phyloP scores from a whole-genome alignment of 352 stramenopile genomes.

The Phytophthora sojae region DNA sequence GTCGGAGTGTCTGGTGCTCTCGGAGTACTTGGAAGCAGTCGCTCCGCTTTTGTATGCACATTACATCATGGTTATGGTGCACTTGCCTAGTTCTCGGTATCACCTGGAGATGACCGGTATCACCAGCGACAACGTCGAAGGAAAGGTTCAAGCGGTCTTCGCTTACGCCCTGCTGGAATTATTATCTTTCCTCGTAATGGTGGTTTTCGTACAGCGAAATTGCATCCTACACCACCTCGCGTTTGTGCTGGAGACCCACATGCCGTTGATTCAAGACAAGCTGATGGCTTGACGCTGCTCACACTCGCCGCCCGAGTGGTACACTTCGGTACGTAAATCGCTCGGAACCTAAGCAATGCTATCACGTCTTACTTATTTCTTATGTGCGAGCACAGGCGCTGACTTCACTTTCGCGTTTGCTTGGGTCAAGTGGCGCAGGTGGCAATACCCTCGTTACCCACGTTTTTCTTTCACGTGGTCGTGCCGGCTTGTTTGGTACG shows the following conservation, averaged over 20 bases:
- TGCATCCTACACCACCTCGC: conserved; percentile 25
- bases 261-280: conserved; percentile 26
- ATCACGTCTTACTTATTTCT: background rate
- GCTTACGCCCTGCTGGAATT: conserved; percentile 31
- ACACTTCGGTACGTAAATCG: conserved; percentile 11
- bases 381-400: background rate
- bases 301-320: conserved; percentile 8
- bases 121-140: background rate
- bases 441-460: too few relatives aligned
- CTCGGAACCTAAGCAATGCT: too few relatives aligned
- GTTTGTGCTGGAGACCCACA: conserved; percentile 38
- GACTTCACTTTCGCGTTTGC: background rate
- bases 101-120: conserved; percentile 21
- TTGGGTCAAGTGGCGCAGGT: background rate
- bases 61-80: conserved; percentile 22
- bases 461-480: too few relatives aligned
- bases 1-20: conserved; percentile 37
- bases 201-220: conserved; percentile 6
- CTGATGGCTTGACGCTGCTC: conserved; percentile 5
- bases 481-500: too few relatives aligned
- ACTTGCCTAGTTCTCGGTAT: conserved; percentile 26
- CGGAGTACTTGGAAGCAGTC: conserved; percentile 44
- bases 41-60: conserved; percentile 36
- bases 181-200: conserved; percentile 24
- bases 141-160: conserved; percentile 9